Evolutionary conservation across 78 protist genomes (phyloP).

Genomic region (Protostelium mycophagum): DNA sequence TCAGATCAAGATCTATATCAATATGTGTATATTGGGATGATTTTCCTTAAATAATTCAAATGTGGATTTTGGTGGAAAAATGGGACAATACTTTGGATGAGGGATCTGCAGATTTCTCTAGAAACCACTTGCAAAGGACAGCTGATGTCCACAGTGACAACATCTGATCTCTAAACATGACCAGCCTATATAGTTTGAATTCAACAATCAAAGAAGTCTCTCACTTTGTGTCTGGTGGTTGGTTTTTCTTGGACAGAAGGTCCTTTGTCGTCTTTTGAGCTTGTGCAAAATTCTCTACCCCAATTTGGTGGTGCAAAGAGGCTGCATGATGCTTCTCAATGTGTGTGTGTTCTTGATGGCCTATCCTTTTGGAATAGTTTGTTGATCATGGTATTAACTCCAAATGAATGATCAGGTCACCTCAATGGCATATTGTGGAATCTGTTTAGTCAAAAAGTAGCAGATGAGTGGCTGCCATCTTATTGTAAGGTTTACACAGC

Average conservation of each 20-base stretch:
- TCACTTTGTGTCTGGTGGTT: background rate
- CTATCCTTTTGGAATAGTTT: slow-evolving; percentile 56
- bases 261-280: background rate
- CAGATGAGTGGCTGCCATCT: no score
- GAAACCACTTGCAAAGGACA: slow-evolving; percentile 81
- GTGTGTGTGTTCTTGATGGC: slow-evolving; percentile 71
- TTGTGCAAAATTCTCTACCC: background rate
- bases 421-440: no score
- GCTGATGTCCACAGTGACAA: slow-evolving; percentile 54
- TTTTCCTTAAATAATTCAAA: no score
- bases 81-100: no score
- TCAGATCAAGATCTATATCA: no score
- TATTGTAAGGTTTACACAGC: no score
- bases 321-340: slow-evolving; percentile 20
- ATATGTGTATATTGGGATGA: no score
- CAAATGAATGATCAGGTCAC: no score
- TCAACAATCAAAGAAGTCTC: no score
- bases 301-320: slow-evolving; percentile 11
- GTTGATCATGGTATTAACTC: slow-evolving; percentile 76
- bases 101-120: slow-evolving; percentile 75
- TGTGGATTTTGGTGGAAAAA: no score
- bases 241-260: background rate
- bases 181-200: background rate
- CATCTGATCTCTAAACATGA: background rate
- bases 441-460: no score